Evolutionary conservation across 805 yeast species (phyloP).

Genomic region (Saccharomyces mikatae): DNA sequence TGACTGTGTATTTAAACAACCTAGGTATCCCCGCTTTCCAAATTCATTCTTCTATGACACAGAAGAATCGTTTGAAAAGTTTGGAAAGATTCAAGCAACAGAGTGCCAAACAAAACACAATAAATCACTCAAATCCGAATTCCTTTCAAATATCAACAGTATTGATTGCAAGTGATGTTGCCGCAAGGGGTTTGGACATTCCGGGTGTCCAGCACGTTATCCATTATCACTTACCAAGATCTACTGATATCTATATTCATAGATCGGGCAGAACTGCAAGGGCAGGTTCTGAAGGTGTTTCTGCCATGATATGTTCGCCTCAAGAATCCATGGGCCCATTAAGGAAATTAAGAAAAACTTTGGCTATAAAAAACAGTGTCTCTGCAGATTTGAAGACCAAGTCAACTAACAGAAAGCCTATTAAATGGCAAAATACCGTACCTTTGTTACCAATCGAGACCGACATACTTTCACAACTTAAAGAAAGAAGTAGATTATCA

Average conservation of each 20-base stretch:
- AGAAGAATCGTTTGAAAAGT: conserved; percentile 81
- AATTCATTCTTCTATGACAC: conserved; percentile 90
- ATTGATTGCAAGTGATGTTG: conserved; percentile 90
- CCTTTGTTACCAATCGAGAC: conserved; percentile 69
- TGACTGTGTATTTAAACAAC: conserved; percentile 66
- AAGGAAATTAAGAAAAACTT: conserved; percentile 57
- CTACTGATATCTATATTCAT: conserved; percentile 91
- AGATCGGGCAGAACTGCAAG: conserved; percentile 98
- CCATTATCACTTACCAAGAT: conserved; percentile 89
- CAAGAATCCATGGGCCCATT: conserved; percentile 88
- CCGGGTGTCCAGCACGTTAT: conserved; percentile 87
- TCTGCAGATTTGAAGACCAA: conserved; percentile 5
- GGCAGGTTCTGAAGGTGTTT: conserved; percentile 89
- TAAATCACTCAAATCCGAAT: neutral
- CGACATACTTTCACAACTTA: conserved; percentile 61
- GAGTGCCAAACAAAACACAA: neutral
- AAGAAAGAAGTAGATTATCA: conserved; percentile 61
- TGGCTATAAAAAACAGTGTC: conserved; percentile 29
- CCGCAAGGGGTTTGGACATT: conserved; percentile 95
- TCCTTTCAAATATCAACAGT: conserved; percentile 39
- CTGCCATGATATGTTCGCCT: conserved; percentile 86
- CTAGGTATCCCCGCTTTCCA: conserved; percentile 63
- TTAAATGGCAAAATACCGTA: conserved; percentile 46
- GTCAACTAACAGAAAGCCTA: conserved; percentile 20
- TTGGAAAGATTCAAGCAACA: conserved; percentile 59